Conservation (phyloP, 169 alveolate species). For the Amoebophrya sp. region DNA sequence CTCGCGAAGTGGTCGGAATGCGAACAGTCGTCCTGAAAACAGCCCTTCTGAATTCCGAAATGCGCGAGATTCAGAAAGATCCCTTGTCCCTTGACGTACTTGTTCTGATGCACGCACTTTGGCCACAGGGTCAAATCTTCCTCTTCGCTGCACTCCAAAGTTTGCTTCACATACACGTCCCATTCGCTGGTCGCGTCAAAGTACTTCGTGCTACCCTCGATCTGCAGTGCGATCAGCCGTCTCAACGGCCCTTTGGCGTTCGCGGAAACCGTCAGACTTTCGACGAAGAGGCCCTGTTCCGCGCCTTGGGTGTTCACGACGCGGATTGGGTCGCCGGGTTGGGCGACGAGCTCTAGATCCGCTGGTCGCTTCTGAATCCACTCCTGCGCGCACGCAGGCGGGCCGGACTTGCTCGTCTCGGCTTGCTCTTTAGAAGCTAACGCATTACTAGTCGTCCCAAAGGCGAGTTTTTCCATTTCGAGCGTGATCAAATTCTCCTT, state of each 20-base stretch:
- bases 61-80: background rate
- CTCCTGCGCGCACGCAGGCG: background rate
- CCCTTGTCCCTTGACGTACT: background rate
- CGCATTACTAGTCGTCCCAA: too few species aligned
- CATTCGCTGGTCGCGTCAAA: background rate
- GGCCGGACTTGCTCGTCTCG: background rate
- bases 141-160: background rate
- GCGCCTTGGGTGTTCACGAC: background rate
- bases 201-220: background rate
- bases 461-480: background rate
- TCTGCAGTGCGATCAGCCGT: background rate
- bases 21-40: background rate
- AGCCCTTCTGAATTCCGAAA: background rate
- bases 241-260: background rate
- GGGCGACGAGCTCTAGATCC: background rate
- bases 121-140: background rate
- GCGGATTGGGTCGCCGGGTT: background rate
- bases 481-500: background rate
- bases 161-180: background rate
- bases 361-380: background rate
- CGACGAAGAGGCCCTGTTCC: background rate
- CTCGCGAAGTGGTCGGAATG: background rate
- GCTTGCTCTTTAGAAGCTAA: too few species aligned
- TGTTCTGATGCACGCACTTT: background rate
- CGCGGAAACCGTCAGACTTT: background rate